Percentiles rank a stretch among this genome's conserved stretches.
Evolutionary conservation across 2,329 filamentous ascomycete species (phyloP).

Genomic region (Talaromyces sp.): DNA sequence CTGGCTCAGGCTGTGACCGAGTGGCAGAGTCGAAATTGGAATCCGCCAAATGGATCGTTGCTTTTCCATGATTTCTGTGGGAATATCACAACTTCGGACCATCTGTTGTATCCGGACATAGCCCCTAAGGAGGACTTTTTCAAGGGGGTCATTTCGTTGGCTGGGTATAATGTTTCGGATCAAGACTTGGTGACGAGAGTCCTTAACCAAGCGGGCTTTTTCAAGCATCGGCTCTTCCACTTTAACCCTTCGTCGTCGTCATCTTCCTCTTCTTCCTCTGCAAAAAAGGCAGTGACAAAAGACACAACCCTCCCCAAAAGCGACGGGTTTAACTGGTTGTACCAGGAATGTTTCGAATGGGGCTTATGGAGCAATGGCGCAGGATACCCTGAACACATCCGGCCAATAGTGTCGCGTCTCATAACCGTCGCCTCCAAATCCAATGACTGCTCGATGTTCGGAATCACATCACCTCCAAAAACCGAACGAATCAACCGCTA

Average conservation of each 20-base stretch:
- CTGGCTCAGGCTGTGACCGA: constrained; percentile 37
- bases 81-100: neutral
- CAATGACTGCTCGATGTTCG: neutral
- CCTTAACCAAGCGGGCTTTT: neutral
- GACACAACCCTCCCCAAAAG: neutral
- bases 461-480: neutral
- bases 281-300: neutral
- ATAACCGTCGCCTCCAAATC: neutral
- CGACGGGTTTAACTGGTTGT: neutral
- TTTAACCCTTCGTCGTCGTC: neutral
- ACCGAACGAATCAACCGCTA: neutral
- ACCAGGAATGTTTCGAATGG: neutral
- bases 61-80: neutral
- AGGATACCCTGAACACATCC: neutral
- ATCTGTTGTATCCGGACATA: neutral
- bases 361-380: neutral
- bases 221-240: neutral
- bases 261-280: neutral
- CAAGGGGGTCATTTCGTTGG: neutral
- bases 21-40: constrained; percentile 58
- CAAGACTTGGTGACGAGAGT: neutral
- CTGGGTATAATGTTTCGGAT: neutral
- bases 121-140: neutral
- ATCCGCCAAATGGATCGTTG: constrained; percentile 36
- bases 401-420: neutral